phyloP scores from a whole-genome alignment of 257 asterid genomes.

The Solanum commersonii region DNA sequence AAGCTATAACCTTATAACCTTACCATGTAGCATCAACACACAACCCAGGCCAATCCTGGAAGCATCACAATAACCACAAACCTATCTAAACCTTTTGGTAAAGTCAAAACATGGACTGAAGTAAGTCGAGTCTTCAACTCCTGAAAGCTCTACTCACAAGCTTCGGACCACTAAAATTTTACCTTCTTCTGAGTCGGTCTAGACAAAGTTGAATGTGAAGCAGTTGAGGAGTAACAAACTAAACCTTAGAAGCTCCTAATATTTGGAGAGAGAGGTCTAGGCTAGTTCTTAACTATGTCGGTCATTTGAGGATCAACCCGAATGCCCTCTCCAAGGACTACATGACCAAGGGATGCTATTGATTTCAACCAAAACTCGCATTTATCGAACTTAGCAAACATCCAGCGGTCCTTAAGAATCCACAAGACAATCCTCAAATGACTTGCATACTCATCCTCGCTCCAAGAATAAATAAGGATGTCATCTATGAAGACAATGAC shows the following conservation, averaged over 20 bases:
- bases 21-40: no score
- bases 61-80: no score
- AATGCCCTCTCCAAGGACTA: not conserved
- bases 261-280: not conserved
- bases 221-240: not conserved
- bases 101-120: no score
- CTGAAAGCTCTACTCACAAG: no score
- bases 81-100: no score
- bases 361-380: not conserved
- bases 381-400: not conserved
- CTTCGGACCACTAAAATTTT: no score
- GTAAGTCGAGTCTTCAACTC: no score
- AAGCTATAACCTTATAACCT: no score
- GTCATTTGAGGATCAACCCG: not conserved
- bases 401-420: not conserved
- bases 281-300: not conserved
- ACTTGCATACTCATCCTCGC: no score
- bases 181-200: not conserved
- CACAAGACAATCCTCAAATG: not conserved
- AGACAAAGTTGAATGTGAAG: not conserved
- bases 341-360: not conserved
- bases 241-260: not conserved
- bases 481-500: not conserved
- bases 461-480: not conserved
- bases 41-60: no score